Evolutionary conservation across 2,329 filamentous ascomycete species (phyloP).

Genomic region (Aspergillus spinulosporus): DNA sequence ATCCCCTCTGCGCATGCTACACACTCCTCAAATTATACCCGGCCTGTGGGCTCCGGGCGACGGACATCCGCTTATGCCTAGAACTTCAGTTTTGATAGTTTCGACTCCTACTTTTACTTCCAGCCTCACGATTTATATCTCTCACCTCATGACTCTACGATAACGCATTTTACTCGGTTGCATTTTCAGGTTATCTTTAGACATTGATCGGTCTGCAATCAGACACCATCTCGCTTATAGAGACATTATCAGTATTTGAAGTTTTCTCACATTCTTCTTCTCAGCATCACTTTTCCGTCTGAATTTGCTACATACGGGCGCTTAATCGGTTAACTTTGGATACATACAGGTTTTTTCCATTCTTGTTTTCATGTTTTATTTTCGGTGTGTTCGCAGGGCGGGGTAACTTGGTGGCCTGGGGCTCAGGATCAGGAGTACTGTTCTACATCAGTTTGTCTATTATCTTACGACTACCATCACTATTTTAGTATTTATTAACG

Average conservation of each 20-base stretch:
- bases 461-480: neutral
- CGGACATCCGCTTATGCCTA: conserved; percentile 25
- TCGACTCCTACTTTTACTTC: conserved; percentile 4
- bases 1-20: conserved; percentile 21
- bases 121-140: conserved; percentile 21
- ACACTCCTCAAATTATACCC: conserved; percentile 12
- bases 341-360: neutral
- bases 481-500: conserved; percentile 3
- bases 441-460: conserved; percentile 1
- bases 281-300: conserved; percentile 1
- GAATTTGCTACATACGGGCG: conserved; percentile 4
- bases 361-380: neutral
- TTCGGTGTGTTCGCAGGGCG: conserved; percentile 1
- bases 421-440: neutral
- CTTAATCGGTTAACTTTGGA: neutral
- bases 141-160: conserved; percentile 2
- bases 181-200: conserved; percentile 3
- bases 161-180: conserved; percentile 9
- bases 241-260: conserved; percentile 13
- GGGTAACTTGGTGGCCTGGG: conserved; percentile 4
- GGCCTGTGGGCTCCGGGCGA: conserved; percentile 20
- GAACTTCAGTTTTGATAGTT: neutral
- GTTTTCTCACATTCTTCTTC: neutral
- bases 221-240: conserved; percentile 10
- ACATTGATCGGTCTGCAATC: conserved; percentile 9